These are phyloP conservation scores for Ogataea angusta DNA, from an alignment of 805 yeast species.

Conservation along the genomic window DNA sequence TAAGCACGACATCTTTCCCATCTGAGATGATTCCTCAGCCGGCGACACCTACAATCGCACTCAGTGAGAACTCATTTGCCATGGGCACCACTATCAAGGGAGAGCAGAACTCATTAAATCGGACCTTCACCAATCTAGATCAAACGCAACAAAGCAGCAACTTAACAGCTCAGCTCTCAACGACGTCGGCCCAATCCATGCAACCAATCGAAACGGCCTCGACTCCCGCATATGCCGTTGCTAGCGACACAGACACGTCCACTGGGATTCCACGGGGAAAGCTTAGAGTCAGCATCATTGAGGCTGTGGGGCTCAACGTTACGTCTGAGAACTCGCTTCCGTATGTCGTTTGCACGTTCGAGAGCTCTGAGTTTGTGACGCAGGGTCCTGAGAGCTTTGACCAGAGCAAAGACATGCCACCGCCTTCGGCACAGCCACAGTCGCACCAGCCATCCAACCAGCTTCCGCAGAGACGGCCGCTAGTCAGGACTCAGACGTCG, in stretches of 20 bases:
- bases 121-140: slow-evolving; percentile 35
- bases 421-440: slow-evolving; percentile 7
- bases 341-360: slow-evolving; percentile 88
- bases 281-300: slow-evolving; percentile 73
- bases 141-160: slow-evolving; percentile 23
- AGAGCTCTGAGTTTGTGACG: slow-evolving; percentile 85
- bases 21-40: slow-evolving; percentile 41
- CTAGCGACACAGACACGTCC: slow-evolving; percentile 22
- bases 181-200: slow-evolving; percentile 19
- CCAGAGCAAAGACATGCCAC: slow-evolving; percentile 12
- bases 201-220: slow-evolving; percentile 11
- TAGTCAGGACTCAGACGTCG: slow-evolving; percentile 27
- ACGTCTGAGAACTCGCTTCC: slow-evolving; percentile 61
- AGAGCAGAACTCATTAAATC: slow-evolving; percentile 31
- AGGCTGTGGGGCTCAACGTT: slow-evolving; percentile 68
- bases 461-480: slow-evolving; percentile 24
- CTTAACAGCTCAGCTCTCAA: slow-evolving; percentile 23
- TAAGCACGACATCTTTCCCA: slow-evolving; percentile 26
- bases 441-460: slow-evolving; percentile 2
- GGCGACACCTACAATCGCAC: slow-evolving; percentile 67
- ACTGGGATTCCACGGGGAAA: slow-evolving; percentile 68
- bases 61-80: slow-evolving; percentile 58
- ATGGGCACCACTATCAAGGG: slow-evolving; percentile 62
- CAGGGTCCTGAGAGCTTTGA: slow-evolving; percentile 62
- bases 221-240: slow-evolving; percentile 15